A percentile compares a stretch with the other conserved stretches of the same genome.
phyloP scores from a whole-genome alignment of 768 basidiomycete genomes.

The Leccinum uliginosum region DNA sequence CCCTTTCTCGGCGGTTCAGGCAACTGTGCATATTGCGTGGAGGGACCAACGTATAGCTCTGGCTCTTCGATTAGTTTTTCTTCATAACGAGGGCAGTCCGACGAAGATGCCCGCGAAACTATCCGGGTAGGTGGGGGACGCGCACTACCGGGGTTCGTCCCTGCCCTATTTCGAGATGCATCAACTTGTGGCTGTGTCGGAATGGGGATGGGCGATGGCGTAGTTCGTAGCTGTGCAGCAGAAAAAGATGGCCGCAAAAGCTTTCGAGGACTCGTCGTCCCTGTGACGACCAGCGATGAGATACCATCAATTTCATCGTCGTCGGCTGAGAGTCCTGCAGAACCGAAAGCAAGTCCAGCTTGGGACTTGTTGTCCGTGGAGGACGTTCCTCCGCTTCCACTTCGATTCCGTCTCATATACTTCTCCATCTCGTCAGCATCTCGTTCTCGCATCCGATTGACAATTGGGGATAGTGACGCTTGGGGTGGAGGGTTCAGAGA shows the following conservation, averaged over 20 bases:
- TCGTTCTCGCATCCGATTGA: constrained; percentile 73
- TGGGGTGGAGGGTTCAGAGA: constrained; percentile 34
- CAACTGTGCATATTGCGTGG: constrained; percentile 66
- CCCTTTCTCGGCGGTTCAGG: constrained; percentile 59
- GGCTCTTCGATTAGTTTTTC: constrained; percentile 40
- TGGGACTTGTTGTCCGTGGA: constrained; percentile 70
- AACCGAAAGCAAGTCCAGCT: constrained; percentile 43
- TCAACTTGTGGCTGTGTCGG: constrained; percentile 39
- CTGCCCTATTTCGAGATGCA: constrained; percentile 51
- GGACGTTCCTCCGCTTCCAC: constrained; percentile 70
- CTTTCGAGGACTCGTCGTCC: constrained; percentile 56
- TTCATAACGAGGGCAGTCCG: constrained; percentile 41
- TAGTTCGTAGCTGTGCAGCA: constrained; percentile 67
- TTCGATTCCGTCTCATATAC: constrained; percentile 76
- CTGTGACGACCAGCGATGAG: constrained; percentile 42
- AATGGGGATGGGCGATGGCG: constrained; percentile 35
- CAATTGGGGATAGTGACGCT: constrained; percentile 68
- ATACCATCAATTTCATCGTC: constrained; percentile 53
- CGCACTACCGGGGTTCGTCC: constrained; percentile 56
- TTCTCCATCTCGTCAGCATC: constrained; percentile 89
- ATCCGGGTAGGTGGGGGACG: constrained; percentile 39
- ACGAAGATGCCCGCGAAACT: constrained; percentile 54
- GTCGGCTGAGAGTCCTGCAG: constrained; percentile 48
- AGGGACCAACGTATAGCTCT: constrained; percentile 57
- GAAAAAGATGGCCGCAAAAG: constrained; percentile 68